Evolutionary conservation across 208 protist species (phyloP).

Genomic region (Naegleria lovaniensis): DNA sequence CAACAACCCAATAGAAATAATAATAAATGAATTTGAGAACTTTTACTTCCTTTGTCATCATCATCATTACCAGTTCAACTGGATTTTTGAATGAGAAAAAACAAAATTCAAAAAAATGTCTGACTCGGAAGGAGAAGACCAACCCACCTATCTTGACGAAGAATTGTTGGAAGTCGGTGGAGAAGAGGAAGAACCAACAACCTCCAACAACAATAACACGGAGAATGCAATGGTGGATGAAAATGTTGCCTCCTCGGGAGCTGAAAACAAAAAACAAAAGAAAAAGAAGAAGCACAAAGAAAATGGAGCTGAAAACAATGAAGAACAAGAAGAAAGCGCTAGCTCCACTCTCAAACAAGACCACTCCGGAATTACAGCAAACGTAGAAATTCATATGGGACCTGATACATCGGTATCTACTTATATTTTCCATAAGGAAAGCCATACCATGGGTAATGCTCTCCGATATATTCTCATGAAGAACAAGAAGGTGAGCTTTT

Average conservation of each 20-base stretch:
- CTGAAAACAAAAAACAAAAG: background rate
- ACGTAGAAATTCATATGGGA: background rate
- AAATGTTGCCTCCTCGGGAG: background rate
- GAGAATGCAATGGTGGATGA: background rate
- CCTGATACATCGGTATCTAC: constrained; percentile 53
- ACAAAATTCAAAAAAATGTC: background rate
- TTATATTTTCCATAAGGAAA: constrained; percentile 74
- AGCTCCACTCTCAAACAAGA: background rate
- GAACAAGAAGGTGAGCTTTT: constrained; percentile 69
- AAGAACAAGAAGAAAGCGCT: background rate
- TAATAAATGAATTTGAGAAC: too few species aligned
- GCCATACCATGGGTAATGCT: constrained; percentile 81
- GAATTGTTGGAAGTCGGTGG: background rate
- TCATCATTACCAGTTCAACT: too few species aligned
- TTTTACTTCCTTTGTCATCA: too few species aligned
- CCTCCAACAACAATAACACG: too few species aligned
- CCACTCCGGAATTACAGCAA: background rate
- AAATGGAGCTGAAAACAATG: background rate
- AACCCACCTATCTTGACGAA: background rate
- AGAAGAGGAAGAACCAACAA: background rate
- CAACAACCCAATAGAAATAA: too few species aligned
- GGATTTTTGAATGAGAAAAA: background rate
- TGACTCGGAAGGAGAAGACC: background rate
- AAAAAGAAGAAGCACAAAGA: background rate
- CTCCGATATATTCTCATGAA: constrained; percentile 82